phyloP scores from a whole-genome alignment of 2,329 filamentous ascomycete species.

The Aspergillus hiratsukae region DNA sequence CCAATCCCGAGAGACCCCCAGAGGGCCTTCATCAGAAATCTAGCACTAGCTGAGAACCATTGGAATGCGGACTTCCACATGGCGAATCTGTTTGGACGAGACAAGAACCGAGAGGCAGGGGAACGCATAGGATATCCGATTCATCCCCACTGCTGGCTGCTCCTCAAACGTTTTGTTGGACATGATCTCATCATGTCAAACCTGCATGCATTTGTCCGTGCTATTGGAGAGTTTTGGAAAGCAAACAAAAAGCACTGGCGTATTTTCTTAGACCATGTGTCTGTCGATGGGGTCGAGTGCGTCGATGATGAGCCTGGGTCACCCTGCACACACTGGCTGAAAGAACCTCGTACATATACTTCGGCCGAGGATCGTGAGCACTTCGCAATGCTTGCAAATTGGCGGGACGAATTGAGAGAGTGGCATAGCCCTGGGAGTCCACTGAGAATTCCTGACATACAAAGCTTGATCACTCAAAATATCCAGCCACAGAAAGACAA shows the following conservation, averaged over 20 bases:
- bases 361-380: no score
- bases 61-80: conserved; percentile 2
- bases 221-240: background rate
- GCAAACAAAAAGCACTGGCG: background rate
- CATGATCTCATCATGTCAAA: conserved; percentile 7
- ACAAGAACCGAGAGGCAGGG: background rate
- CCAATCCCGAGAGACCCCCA: no score
- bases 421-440: background rate
- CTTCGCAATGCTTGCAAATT: no score
- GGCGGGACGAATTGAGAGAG: no score
- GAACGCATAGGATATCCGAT: conserved; percentile 10
- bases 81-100: background rate
- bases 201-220: background rate
- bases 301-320: background rate
- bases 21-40: no score
- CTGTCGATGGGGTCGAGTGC: background rate
- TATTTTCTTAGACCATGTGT: background rate
- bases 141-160: conserved; percentile 16
- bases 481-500: background rate
- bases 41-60: no score
- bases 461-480: background rate
- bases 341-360: background rate
- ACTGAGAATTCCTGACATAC: conserved; percentile 2
- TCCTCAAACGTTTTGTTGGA: conserved; percentile 14
- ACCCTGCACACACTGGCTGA: background rate